Evolutionary conservation across 2,329 filamentous ascomycete species (phyloP).

Genomic region (Botryotinia calthae): DNA sequence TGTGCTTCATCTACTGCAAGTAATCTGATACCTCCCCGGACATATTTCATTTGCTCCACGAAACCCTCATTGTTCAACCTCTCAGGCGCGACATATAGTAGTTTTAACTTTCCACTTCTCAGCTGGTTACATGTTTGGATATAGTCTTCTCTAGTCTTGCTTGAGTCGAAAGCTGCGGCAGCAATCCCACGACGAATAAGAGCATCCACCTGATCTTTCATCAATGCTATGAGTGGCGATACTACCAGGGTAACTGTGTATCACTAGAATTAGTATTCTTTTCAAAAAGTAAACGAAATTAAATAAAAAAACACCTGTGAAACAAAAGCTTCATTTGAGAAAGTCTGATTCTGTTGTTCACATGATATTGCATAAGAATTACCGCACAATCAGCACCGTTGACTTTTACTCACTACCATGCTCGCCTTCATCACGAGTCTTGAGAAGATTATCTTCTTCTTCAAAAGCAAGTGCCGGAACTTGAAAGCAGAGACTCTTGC

Average conservation of each 20-base stretch:
- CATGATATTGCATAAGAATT: not conserved
- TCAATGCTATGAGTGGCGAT: slow-evolving; percentile 55
- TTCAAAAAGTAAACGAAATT: not conserved
- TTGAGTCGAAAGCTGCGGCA: slow-evolving; percentile 56
- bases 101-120: slow-evolving; percentile 47
- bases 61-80: slow-evolving; percentile 61
- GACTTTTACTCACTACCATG: slow-evolving; percentile 39
- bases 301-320: not conserved
- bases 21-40: slow-evolving; percentile 55
- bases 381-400: not conserved
- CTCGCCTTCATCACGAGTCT: slow-evolving; percentile 28
- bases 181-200: slow-evolving; percentile 49
- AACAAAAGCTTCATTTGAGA: not conserved
- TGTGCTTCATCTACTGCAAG: slow-evolving; percentile 59
- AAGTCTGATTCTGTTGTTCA: not conserved
- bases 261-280: not conserved
- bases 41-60: slow-evolving; percentile 52
- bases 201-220: slow-evolving; percentile 61
- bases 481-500: slow-evolving; percentile 46
- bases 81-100: slow-evolving; percentile 60
- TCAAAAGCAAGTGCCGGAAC: slow-evolving; percentile 45
- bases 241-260: slow-evolving; percentile 50
- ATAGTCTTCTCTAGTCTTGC: slow-evolving; percentile 46
- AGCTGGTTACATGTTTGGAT: slow-evolving; percentile 46
- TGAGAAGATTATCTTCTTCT: slow-evolving; percentile 40